Conservation (phyloP, 2,329 filamentous ascomycete species). For the Berkeleyomyces basicola region DNA sequence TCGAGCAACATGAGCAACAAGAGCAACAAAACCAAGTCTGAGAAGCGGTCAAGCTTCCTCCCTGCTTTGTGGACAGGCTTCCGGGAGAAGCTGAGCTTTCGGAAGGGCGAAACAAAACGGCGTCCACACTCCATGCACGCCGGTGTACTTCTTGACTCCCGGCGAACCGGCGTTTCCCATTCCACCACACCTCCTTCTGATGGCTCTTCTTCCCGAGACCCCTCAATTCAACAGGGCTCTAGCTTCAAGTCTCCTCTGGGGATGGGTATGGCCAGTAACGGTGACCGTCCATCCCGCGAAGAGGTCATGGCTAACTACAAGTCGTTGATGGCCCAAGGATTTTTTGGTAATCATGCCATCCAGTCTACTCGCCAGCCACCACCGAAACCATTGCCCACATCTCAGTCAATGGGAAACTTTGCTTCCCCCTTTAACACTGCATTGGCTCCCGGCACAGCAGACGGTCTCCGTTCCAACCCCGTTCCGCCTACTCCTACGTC, state of each 20-base stretch:
- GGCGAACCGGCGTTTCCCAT: neutral
- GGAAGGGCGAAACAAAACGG: slow-evolving; percentile 11
- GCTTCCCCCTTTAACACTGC: slow-evolving; percentile 9
- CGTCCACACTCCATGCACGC: slow-evolving; percentile 13
- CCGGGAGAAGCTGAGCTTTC: slow-evolving; percentile 18
- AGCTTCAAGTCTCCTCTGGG: neutral
- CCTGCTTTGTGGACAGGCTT: slow-evolving; percentile 19
- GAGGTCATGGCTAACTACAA: slow-evolving; percentile 41
- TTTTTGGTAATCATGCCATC: slow-evolving; percentile 42
- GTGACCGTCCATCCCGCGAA: slow-evolving; percentile 21
- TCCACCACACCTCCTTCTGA: neutral
- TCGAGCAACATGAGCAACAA: slow-evolving; percentile 9
- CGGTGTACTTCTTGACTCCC: neutral
- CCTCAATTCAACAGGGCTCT: neutral
- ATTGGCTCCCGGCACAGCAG: slow-evolving; percentile 7
- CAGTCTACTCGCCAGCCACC: slow-evolving; percentile 35
- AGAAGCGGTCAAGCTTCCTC: slow-evolving; percentile 13
- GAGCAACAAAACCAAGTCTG: slow-evolving; percentile 6
- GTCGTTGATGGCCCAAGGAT: slow-evolving; percentile 37
- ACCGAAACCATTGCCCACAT: slow-evolving; percentile 14
- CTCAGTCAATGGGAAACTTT: slow-evolving; percentile 11
- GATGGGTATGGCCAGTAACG: slow-evolving; percentile 10
- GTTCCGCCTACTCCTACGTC: slow-evolving; percentile 13
- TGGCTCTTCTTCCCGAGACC: neutral
- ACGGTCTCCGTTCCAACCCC: slow-evolving; percentile 9